Base-by-base conservation (phyloP, 331 rosid species). In the Quercus lobata region DNA sequence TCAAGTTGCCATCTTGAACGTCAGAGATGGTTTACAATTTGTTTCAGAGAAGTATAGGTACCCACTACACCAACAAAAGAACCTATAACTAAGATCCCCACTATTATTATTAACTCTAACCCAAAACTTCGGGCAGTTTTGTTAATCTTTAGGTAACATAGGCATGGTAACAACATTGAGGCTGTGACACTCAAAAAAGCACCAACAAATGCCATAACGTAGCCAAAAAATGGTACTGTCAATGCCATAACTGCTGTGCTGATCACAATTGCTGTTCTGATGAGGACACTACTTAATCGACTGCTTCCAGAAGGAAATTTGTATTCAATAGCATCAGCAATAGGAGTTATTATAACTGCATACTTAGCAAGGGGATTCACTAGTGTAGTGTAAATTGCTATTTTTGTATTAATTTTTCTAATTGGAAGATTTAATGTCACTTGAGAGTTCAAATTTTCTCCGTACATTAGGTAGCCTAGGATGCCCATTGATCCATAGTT, bases 341-440 rank as follows among this genome's bases (percentile, higher is more conserved):
- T 86, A 4, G 97, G 97, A 44, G 88, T 80, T 14, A 82, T 76
- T 57, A 85, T 10, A 30, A 90, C 37, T 35, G 92, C 94, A 81
- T 85, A 93, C 82, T 93, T 93, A 0, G 97, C 79, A 1, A 90
- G 84, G n/a, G 97, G 97, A 41, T 82, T 89, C 16, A 91, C 84
- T 65, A 93, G 34, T 7, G 94, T 88, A 0, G 93, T 85, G 52
- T 60, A 88, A 68, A 93, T 87, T 41, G 96, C 97, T 34, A 93
- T 37, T 19, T 80, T 87, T 46, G 91, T 68, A 25, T 88, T 80
- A 4, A 86, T 58, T 81, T 91, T 83, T 4, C 69, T 37, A 18
- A 82, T 22, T 0, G 96, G 97, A 52, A 91, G 93, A 66, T 90
- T 93, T 71, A 91, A 69, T 18, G 97, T 90, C 32, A 93, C 78